Percentiles rank a stretch among this genome's conserved stretches.
Evolutionary conservation across 192 early-diverging fungal genomes (phyloP).

Genomic region (Pilobolus umbonatus): DNA sequence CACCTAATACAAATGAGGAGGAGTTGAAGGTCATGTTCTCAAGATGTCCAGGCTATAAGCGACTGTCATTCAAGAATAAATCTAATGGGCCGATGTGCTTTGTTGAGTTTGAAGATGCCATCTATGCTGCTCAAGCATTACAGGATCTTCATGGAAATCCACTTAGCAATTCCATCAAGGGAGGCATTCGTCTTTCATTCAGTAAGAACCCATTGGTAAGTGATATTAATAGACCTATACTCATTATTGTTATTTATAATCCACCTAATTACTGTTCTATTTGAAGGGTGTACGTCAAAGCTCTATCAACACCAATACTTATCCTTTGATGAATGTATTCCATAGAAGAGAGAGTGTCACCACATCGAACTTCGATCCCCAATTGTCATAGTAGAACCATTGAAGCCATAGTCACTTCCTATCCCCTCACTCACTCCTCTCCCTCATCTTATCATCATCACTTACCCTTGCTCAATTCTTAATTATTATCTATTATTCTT

Average conservation of each 20-base stretch:
- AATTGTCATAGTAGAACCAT: neutral
- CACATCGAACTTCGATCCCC: slow-evolving; percentile 8
- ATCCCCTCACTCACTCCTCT: neutral
- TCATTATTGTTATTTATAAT: neutral
- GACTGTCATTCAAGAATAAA: slow-evolving; percentile 83
- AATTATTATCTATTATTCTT: slow-evolving; percentile 1
- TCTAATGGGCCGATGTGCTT: slow-evolving; percentile 99
- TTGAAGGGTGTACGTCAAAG: slow-evolving; percentile 12
- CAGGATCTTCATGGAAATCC: slow-evolving; percentile 83
- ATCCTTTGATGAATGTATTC: neutral
- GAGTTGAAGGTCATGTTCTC: slow-evolving; percentile 83
- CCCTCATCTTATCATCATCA: neutral
- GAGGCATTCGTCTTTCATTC: slow-evolving; percentile 91
- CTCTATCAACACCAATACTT: neutral
- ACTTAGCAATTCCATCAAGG: slow-evolving; percentile 80
- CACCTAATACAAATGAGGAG: slow-evolving; percentile 85
- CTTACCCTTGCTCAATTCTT: neutral
- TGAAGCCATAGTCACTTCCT: too few relatives aligned
- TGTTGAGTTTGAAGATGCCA: slow-evolving; percentile 98
- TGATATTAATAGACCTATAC: neutral
- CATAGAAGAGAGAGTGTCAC: slow-evolving; percentile 15
- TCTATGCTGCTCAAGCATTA: slow-evolving; percentile 87
- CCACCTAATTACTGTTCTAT: neutral
- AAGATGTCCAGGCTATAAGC: slow-evolving; percentile 81
- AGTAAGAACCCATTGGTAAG: slow-evolving; percentile 87